phyloP scores from a whole-genome alignment of 108 stramenopile genomes.

The Cyclotella baltica region DNA sequence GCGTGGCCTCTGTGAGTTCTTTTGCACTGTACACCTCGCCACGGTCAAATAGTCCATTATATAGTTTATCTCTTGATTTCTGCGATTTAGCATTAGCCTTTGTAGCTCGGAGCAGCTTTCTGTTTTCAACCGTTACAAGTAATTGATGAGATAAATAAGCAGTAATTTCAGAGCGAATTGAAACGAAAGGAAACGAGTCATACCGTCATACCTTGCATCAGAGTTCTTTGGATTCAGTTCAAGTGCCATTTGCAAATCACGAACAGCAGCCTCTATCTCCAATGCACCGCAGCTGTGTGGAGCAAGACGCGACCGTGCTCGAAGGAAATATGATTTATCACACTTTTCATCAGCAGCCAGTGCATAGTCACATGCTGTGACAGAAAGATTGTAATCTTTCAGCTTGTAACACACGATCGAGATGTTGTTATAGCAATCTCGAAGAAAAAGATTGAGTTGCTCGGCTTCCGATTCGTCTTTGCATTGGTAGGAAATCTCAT shows the following conservation, averaged over 20 bases:
- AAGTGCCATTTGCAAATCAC: slow-evolving; percentile 42
- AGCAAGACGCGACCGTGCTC: slow-evolving; percentile 41
- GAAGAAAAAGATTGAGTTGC: slow-evolving; percentile 29
- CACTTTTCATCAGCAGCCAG: slow-evolving; percentile 30
- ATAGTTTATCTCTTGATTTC: slow-evolving; percentile 39
- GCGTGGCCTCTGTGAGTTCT: slow-evolving; percentile 31
- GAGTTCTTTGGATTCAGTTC: slow-evolving; percentile 34
- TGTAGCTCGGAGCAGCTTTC: slow-evolving; percentile 12
- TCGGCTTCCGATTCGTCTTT: slow-evolving; percentile 21
- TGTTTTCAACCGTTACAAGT: neutral
- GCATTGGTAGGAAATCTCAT: slow-evolving; percentile 28
- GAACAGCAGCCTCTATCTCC: slow-evolving; percentile 44
- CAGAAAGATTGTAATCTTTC: slow-evolving; percentile 29
- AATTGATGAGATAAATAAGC: neutral
- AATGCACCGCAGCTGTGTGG: slow-evolving; percentile 43
- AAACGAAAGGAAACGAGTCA: neutral
- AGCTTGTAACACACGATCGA: slow-evolving; percentile 37
- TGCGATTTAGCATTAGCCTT: slow-evolving; percentile 18
- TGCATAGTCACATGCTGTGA: slow-evolving; percentile 52
- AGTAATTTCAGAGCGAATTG: neutral
- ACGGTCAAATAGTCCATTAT: slow-evolving; percentile 50
- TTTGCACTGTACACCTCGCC: slow-evolving; percentile 43
- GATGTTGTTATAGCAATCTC: slow-evolving; percentile 51
- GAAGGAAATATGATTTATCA: slow-evolving; percentile 47
- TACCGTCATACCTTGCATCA: slow-evolving; percentile 10